Base-by-base conservation (phyloP, 78 protist genomes). In the Pigoraptor vietnamica region DNA sequence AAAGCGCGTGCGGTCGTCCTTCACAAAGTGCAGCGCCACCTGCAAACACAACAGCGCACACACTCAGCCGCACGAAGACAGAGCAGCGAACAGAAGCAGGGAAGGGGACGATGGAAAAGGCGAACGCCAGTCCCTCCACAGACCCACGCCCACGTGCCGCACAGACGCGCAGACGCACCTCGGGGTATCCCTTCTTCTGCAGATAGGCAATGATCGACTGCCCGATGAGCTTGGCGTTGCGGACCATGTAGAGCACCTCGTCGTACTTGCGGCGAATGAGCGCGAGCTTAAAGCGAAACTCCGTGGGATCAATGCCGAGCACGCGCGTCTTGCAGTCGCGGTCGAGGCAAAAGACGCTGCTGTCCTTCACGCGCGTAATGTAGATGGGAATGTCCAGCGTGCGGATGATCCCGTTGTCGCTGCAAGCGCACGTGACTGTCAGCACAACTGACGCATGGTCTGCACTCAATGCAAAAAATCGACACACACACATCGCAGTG, bases 11-110 rank as follows among this genome's bases (percentile, higher is more conserved):
- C 94, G 87, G 38, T 93, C 97, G 96, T 99, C 99, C 93, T 95
- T 93, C 33, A 98, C 99, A 86, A 99, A 98, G 92, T 98, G 97
- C 89, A 98, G 97, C 2, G 99, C 99, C 10, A 98, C 95, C 95
- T 82, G 98, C 88, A n/a, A 92, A 93, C 1, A 95, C 96, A 84
- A 2, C 2, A 40, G 9, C 6, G 40, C 32, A 88, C 21, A 14
- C 2, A 9, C 23, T 6, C n/a, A 88, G 14, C 25, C 25, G 14
- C 25, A 19, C 25, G 56, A 40, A 40, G 14, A 40, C 14, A 40
- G 14, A 29, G 19, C 14, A 9, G 87, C 6, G 19, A 6, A 33
- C 2, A 21, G 34, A 9, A 34, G 87, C n/a, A 40, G 56, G 56
- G 14, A 14, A 40, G 56, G 14, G 56, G 14, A 40, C 56, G 79